Base-by-base conservation (phyloP, 139 green algal genomes). In the Volvox africanus region DNA sequence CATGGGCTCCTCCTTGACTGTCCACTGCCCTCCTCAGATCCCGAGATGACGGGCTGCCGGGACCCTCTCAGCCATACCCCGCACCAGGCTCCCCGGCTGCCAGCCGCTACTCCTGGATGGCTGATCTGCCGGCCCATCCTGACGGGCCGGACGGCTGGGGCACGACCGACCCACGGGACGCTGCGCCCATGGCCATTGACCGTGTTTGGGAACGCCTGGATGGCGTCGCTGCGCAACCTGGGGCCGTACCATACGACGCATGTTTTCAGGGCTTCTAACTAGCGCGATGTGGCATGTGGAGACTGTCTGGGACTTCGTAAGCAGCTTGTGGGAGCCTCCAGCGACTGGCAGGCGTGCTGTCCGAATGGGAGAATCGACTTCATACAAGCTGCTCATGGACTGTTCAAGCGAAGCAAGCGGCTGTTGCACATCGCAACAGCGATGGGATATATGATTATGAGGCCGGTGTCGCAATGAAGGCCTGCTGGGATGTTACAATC, bases 211-310 rank as follows among this genome's bases (percentile, higher is more conserved):
- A 93, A 81, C 61, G 79, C 16, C 73, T 90, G 37, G 86, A 88
- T 36, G 32, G 28, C 37, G 55, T 0, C 21, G 32, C 50, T 24
- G 82, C 33, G 33, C 62, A 62, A 61, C 22, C 67, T 5, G 61
- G 62, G 30, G 62, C 87, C 36, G 89, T 93, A 20, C 24, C 61
- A 17, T 95, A 95, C 76, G 90, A 94, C 33, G 50, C 36, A 1
- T 95, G 93, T 86, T 94, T 93, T 76, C 93, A 95, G 78, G 93
- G 93, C 16, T 95, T 94, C 26, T 95, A 87, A 94, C 9, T 9
- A 55, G 44, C 44, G 44, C 44, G 44, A 55, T 55, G 44, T 55
- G 44, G 44, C 44, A 55, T 9, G 44, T 14, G 44, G 44, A 9
- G 9, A 55, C 44, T n/a, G n/a, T n/a, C n/a, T 55, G 44, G 44